These are phyloP conservation scores for Rhizophora apiculata DNA, from an alignment of 345 rosid species.

Conservation along the genomic window DNA sequence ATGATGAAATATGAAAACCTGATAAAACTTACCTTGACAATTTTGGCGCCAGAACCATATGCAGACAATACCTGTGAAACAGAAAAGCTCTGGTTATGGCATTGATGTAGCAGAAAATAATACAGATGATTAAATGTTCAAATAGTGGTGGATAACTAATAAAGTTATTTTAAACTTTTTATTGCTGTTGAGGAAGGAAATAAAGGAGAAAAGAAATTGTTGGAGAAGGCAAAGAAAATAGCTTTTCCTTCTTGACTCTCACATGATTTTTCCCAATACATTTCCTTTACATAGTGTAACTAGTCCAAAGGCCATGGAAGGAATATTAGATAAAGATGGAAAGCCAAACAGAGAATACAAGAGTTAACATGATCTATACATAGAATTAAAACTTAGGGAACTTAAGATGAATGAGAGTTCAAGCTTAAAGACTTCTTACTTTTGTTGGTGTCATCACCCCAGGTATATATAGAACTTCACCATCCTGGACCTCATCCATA, in stretches of 20 bases:
- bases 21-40: slow-evolving; percentile 44
- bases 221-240: no score
- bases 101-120: neutral
- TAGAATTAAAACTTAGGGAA: no score
- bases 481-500: slow-evolving; percentile 29
- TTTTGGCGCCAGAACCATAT: slow-evolving; percentile 49
- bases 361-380: no score
- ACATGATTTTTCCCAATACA: no score
- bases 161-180: no score
- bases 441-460: slow-evolving; percentile 71
- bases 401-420: neutral
- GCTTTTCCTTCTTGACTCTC: no score
- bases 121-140: neutral
- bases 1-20: neutral
- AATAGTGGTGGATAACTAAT: neutral
- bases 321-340: neutral
- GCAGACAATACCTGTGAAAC: slow-evolving; percentile 49
- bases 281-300: no score
- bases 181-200: no score
- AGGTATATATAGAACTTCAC: slow-evolving; percentile 47
- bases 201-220: no score
- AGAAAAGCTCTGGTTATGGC: neutral
- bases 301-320: no score
- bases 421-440: slow-evolving; percentile 30
- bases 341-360: neutral